phyloP scores from a whole-genome alignment of 345 rosid species.

The Gynandropsis gynandra region DNA sequence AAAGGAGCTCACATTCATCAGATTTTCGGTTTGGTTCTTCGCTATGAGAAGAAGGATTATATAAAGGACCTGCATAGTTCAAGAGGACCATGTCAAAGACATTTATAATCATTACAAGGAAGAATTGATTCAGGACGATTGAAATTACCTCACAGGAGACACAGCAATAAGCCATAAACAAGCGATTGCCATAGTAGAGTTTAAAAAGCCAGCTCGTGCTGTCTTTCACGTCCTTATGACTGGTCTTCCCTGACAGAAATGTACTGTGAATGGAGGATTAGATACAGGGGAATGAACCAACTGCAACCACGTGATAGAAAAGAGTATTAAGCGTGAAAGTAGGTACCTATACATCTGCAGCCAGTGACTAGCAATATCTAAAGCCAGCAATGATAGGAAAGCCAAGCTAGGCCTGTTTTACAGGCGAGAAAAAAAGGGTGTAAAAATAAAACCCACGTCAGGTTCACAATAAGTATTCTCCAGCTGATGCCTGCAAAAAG shows the following conservation, averaged over 20 bases:
- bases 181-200: slow-evolving; percentile 85
- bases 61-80: slow-evolving; percentile 62
- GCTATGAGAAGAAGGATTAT: slow-evolving; percentile 64
- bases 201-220: slow-evolving; percentile 88
- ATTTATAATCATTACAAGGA: neutral
- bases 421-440: no score
- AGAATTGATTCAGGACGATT: neutral
- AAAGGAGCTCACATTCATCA: slow-evolving; percentile 49
- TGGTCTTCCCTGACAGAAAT: slow-evolving; percentile 74
- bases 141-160: slow-evolving; percentile 79
- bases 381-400: slow-evolving; percentile 73
- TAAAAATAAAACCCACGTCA: no score
- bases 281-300: no score
- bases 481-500: neutral
- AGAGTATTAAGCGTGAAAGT: no score
- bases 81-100: slow-evolving; percentile 1
- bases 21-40: slow-evolving; percentile 45
- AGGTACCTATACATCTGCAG: slow-evolving; percentile 87
- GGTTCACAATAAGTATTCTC: no score
- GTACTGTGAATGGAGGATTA: slow-evolving; percentile 52
- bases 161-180: slow-evolving; percentile 91
- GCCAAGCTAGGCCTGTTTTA: slow-evolving; percentile 78
- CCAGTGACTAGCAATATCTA: slow-evolving; percentile 94
- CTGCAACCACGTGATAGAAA: slow-evolving; percentile 3
- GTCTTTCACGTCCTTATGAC: slow-evolving; percentile 93